These are phyloP conservation scores for Phaseolus coccineus DNA, from an alignment of 331 rosid genomes.

Conservation along the genomic window DNA sequence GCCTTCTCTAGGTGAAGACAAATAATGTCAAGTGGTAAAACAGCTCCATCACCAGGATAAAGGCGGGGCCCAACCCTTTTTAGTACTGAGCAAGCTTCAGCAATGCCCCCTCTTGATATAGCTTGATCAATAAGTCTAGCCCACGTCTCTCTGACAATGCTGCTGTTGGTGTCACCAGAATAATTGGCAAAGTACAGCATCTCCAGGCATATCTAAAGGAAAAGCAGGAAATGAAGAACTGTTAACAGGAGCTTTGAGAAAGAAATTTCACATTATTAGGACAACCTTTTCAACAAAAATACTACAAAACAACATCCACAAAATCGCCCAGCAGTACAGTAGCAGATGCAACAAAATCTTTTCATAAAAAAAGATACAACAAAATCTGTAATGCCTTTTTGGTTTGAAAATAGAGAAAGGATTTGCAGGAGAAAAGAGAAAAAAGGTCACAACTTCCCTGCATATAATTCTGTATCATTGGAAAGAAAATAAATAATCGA, in stretches of 20 bases:
- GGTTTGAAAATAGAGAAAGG: constrained; percentile 12
- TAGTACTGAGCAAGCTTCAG: constrained; percentile 92
- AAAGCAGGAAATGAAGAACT: constrained; percentile 39
- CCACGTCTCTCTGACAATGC: constrained; percentile 90
- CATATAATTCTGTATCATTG: constrained; percentile 19
- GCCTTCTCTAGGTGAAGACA: constrained; percentile 99
- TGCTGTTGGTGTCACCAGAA: constrained; percentile 87
- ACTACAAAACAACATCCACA: constrained; percentile 8
- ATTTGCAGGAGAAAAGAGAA: background rate
- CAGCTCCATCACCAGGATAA: constrained; percentile 94
- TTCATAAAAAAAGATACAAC: no score
- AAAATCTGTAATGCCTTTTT: constrained; percentile 1
- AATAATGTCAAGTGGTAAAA: constrained; percentile 77
- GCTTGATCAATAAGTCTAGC: constrained; percentile 94
- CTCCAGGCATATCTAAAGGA: constrained; percentile 81
- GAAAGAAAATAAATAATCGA: constrained; percentile 1
- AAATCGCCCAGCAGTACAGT: constrained; percentile 11
- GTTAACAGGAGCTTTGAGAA: constrained; percentile 15
- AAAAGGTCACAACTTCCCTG: background rate
- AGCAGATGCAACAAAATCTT: constrained; percentile 28
- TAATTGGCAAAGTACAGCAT: constrained; percentile 95
- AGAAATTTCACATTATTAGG: background rate
- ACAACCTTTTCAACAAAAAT: constrained; percentile 26
- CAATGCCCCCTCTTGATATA: constrained; percentile 90
- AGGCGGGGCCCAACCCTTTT: constrained; percentile 94